Base-by-base conservation (phyloP, 495 filamentous ascomycete species). In the Lasiosphaeriaceae sp. region DNA sequence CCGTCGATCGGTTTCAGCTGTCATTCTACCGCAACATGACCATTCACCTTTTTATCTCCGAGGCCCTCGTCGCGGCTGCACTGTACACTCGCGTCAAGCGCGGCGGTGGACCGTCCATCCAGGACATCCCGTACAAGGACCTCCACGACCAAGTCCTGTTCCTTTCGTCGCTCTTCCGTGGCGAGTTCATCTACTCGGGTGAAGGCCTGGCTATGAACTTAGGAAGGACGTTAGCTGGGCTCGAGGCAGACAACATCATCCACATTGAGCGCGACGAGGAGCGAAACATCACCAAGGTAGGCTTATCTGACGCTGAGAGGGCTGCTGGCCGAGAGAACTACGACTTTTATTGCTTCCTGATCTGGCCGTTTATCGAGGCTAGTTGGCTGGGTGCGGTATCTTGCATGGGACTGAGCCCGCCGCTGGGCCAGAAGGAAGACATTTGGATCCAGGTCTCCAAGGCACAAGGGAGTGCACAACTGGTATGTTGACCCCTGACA, bases 11-110 rank as follows among this genome's bases (percentile, higher is more conserved):
- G 50, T 98, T 98, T 74, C 93, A 97, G 64, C 82, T 98, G 9
- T 94, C 89, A 0, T 98, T 97, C 72, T 98, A 97, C 70, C 86
- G 94, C 43, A 98, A 98, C 70, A 97, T 97, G 93, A 95, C 92
- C 1, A 98, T 98, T 51, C 94, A 98, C 66, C 83, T 98, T 2
- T 98, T 98, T 69, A 92, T 97, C 52, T 86, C 88, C 1, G 90
- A 97, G 59, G 88, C 93, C 0, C 77, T 97, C 2, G 88, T 98
- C 2, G 91, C 88, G 17, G 90, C 87, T 16, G 88, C 87, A 24
- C 86, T 98, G 78, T 97, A 97, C 69, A 92, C 87, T 0, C 80
- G 84, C 35, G 86, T 97, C 35, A 98, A 97, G 70, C 83, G 84
- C 62, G 93, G 94, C 19, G 92, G 93, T 17, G 90, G 88, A 0